Evolutionary conservation across 805 yeast species (phyloP).

Genomic region (Metschnikowia chrysomelidarum): DNA sequence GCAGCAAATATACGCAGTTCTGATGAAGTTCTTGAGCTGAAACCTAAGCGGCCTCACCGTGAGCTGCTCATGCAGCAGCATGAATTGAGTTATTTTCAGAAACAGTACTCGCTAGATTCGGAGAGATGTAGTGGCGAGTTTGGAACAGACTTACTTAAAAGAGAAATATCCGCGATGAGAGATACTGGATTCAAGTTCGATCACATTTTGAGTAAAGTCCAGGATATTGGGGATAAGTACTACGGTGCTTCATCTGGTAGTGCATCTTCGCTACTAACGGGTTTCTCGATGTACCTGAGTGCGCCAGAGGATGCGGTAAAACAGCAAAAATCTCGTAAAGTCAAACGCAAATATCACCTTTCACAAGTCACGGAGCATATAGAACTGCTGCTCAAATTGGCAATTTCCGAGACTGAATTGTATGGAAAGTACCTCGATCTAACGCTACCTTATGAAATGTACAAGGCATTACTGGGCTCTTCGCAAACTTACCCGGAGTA

Average conservation of each 20-base stretch:
- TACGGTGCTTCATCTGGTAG: slow-evolving; percentile 13
- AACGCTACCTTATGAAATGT: slow-evolving; percentile 46
- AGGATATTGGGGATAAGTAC: slow-evolving; percentile 24
- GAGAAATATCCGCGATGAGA: slow-evolving; percentile 12
- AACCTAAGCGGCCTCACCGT: slow-evolving; percentile 43
- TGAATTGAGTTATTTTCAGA: slow-evolving; percentile 55
- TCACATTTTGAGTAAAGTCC: slow-evolving; percentile 20
- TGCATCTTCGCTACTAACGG: slow-evolving; percentile 17
- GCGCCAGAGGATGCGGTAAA: slow-evolving; percentile 26
- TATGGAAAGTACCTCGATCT: slow-evolving; percentile 68
- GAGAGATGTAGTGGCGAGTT: slow-evolving; percentile 7
- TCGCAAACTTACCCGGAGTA: slow-evolving; percentile 49
- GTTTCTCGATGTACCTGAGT: slow-evolving; percentile 26
- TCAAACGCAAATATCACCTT: slow-evolving; percentile 38
- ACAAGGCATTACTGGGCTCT: slow-evolving; percentile 39
- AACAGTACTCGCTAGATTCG: slow-evolving; percentile 38
- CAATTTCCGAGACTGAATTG: slow-evolving; percentile 60
- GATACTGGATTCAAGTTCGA: slow-evolving; percentile 35
- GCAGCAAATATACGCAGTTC: slow-evolving; percentile 8
- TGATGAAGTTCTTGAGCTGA: slow-evolving; percentile 14
- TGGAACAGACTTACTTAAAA: slow-evolving; percentile 5
- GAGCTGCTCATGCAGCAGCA: slow-evolving; percentile 63
- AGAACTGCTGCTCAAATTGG: slow-evolving; percentile 34
- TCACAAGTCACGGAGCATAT: slow-evolving; percentile 52
- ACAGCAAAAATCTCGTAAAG: slow-evolving; percentile 17